Conservation (phyloP, 108 stramenopile genomes). For the Stephanodiscus triporus region DNA sequence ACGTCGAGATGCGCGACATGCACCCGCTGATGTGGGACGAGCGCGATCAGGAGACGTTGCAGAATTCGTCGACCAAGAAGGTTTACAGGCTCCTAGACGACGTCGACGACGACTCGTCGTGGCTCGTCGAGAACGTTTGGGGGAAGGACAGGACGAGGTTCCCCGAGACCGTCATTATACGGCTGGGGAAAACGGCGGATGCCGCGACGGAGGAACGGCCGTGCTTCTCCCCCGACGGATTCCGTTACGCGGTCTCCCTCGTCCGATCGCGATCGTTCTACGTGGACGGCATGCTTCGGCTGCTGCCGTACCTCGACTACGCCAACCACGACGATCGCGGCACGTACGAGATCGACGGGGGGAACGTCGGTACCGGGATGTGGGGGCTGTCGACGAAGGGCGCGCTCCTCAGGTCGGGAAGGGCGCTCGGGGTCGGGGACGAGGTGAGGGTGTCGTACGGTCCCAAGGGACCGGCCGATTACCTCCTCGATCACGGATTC, state of each 20-base stretch:
- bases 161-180: slow-evolving; percentile 55
- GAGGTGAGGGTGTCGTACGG: slow-evolving; percentile 85
- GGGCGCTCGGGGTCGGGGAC: slow-evolving; percentile 56
- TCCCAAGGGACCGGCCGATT: slow-evolving; percentile 90
- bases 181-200: slow-evolving; percentile 1
- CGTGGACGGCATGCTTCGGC: slow-evolving; percentile 79
- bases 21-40: slow-evolving; percentile 84
- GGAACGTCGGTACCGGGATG: slow-evolving; percentile 57
- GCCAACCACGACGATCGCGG: slow-evolving; percentile 83
- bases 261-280: slow-evolving; percentile 83
- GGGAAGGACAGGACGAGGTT: slow-evolving; percentile 56
- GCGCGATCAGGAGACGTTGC: slow-evolving; percentile 80
- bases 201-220: slow-evolving; percentile 51
- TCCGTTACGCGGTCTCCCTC: slow-evolving; percentile 84
- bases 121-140: slow-evolving; percentile 72
- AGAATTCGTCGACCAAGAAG: slow-evolving; percentile 76
- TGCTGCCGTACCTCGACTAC: slow-evolving; percentile 84
- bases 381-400: slow-evolving; percentile 78
- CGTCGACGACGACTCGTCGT: slow-evolving; percentile 81
- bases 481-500: slow-evolving; percentile 92
- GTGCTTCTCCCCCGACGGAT: slow-evolving; percentile 71
- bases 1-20: slow-evolving; percentile 49
- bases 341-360: slow-evolving; percentile 57
- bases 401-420: slow-evolving; percentile 54
- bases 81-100: slow-evolving; percentile 83